Evolutionary conservation across 2,329 filamentous ascomycete genomes (phyloP), one percentile per base, ranked within the genome.

Genomic region (Ophiostoma ulmi): DNA sequence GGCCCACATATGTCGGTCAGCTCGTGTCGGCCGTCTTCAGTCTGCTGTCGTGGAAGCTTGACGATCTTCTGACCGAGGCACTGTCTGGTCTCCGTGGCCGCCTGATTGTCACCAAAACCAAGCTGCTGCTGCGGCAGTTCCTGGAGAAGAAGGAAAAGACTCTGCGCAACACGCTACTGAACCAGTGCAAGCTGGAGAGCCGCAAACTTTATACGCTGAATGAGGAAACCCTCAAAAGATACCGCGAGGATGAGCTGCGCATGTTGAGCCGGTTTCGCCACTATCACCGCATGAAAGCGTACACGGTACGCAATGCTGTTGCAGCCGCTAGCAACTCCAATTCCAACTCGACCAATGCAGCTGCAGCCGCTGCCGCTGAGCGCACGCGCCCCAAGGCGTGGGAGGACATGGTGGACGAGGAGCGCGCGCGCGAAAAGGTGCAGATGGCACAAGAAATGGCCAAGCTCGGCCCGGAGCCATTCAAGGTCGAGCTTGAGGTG

Each of bases 181-280:
- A 83, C 0, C 80, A 85, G 1, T 88, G 84, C 74, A 73, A 79
- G 0, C 83, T 88, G 1, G 88, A 91, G 74, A 80, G 79, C 0
- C 79, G 83, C 8, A 83, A 85, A 2, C 81, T 89, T 0, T 87
- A 87, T 72, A 90, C 88, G 0, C 83, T 87, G 36, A 86, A 88
- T 63, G 77, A 80, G 0, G 82, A 84, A 0, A 79, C 81, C 0
- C 84, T 87, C 64, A 75, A 80, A 1, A 78, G 79, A 0, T 83
- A 85, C 72, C 79, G 81, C 61, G 78, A 78, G 0, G 77, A 81
- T 6, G 87, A 89, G 72, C 44, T 26, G 76, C 81, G 2, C 0
- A 75, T 82, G 2, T 77, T 89, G 0, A 78, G 77, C 0, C 81
- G 83, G 3, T 82, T 82, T 65, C 82, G 87, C 0, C 83, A 85